phyloP scores from a whole-genome alignment of 1,284 basidiomycete genomes.

The Phellopilus nigrolimitatus region DNA sequence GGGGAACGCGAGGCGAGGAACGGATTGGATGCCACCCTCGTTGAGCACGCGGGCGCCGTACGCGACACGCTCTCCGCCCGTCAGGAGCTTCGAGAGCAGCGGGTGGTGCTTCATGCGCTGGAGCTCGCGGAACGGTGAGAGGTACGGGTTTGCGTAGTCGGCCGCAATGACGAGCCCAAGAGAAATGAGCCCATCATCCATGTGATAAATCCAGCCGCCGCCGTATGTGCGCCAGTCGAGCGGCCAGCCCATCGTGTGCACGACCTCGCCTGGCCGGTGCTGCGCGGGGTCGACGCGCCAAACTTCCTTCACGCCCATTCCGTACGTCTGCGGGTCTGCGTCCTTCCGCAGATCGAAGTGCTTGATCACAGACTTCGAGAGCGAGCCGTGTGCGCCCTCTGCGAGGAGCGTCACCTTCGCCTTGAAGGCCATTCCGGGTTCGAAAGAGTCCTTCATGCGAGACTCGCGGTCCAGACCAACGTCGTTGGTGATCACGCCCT shows the following conservation, averaged over 20 bases:
- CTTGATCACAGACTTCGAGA: constrained; percentile 79
- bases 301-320: constrained; percentile 95
- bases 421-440: constrained; percentile 96
- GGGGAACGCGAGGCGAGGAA: constrained; percentile 91
- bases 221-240: constrained; percentile 86
- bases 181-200: constrained; percentile 89
- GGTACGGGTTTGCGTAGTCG: constrained; percentile 93
- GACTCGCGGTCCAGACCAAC: constrained; percentile 84
- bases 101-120: constrained; percentile 98
- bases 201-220: constrained; percentile 94
- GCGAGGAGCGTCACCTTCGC: constrained; percentile 93
- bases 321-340: constrained; percentile 93
- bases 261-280: constrained; percentile 80
- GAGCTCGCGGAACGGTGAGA: constrained; percentile 91
- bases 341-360: constrained; percentile 77
- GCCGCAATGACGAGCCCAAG: constrained; percentile 91
- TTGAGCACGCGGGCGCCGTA: constrained; percentile 92
- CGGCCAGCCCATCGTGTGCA: constrained; percentile 96
- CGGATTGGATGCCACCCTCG: constrained; percentile 92
- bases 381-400: constrained; percentile 92
- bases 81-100: constrained; percentile 78
- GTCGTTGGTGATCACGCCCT: constrained; percentile 91
- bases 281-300: constrained; percentile 84
- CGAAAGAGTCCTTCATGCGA: constrained; percentile 84
- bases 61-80: constrained; percentile 74